A percentile compares a stretch with the other conserved stretches of the same genome.
Evolutionary conservation across 305 asterid species (phyloP).

Genomic region (Plantago lanceolata): DNA sequence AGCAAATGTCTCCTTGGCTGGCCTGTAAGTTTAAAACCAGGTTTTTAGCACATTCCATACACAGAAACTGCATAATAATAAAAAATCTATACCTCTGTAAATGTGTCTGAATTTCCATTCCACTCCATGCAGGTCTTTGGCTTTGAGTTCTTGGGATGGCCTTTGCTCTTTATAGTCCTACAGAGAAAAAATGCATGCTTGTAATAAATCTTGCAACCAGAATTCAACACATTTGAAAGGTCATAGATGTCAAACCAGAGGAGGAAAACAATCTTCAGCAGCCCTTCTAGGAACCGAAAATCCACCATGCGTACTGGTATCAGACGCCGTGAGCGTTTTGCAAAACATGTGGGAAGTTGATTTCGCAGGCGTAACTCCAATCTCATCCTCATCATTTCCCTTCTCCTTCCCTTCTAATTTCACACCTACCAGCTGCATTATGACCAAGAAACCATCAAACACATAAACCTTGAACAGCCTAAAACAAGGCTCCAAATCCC

Average conservation of each 20-base stretch:
- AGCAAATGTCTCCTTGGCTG: conserved; percentile 99
- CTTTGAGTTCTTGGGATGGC: conserved; percentile 92
- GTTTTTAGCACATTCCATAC: conserved; percentile 21
- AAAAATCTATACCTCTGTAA: conserved; percentile 66
- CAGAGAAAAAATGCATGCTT: conserved; percentile 13
- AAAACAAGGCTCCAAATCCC: not conserved
- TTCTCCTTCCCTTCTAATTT: conserved; percentile 57
- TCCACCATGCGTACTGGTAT: conserved; percentile 99
- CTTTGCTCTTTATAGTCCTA: conserved; percentile 95
- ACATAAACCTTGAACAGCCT: not conserved
- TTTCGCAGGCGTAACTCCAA: conserved; percentile 49
- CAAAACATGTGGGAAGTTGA: conserved; percentile 96
- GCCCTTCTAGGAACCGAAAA: conserved; percentile 99
- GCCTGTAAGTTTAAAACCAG: conserved; percentile 47
- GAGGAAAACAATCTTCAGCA: conserved; percentile 99
- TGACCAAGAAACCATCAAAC: not conserved
- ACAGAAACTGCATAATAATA: conserved; percentile 5
- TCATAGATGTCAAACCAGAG: conserved; percentile 52
- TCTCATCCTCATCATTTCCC: conserved; percentile 51
- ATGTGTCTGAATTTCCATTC: conserved; percentile 99
- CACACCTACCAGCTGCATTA: conserved; percentile 39
- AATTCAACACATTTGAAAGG: conserved; percentile 5
- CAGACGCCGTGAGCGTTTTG: conserved; percentile 94
- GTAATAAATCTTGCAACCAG: conserved; percentile 12
- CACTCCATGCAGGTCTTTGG: conserved; percentile 89